Base-by-base conservation (phyloP, 495 filamentous ascomycete species). In the Extremus antarcticus region DNA sequence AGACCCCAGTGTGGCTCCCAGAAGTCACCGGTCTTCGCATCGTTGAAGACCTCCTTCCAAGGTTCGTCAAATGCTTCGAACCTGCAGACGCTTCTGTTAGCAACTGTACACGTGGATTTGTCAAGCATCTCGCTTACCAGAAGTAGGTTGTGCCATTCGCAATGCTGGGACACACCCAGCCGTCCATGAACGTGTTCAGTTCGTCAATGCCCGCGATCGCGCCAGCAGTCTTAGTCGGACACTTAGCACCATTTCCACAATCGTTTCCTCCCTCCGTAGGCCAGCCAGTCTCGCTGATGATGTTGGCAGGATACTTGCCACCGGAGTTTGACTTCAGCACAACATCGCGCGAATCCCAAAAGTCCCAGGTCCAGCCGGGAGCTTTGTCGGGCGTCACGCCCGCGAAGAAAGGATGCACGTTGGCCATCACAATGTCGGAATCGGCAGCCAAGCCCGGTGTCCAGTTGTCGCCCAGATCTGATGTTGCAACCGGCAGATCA, bases 1-100 rank as follows among this genome's bases (percentile, higher is more conserved):
- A 98, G 71, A 25, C 92, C 92, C 91, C 97, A 64, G 95, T 86
- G 63, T 94, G 50, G 88, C 70, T 98, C 92, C 90, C 90, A 96
- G 53, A 87, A 74, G 70, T 90, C 80, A 0, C 71, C 50, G 2
- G 38, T 52, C 50, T 40, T 46, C 11, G 40, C 65, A 2, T 69
- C 73, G 65, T 98, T 84, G 68, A 79, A 94, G 22, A 61, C 56
- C 22, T 85, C 70, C 71, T 96, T 96, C 92, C 92, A 98, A 2
- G 90, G 88, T 71, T 95, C 90, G 63, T 95, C 90, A 64, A 95
- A 96, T 16, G 89, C 88, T 68, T 89, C 85, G 64, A 95, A 95
- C 80, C 81, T 84, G 52, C 57, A 23, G 23, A 10, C 13, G 3
- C 21, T 29, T 22, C 17, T 9, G 50, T 65, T 56, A 65, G 63